A percentile compares a stretch with the other conserved stretches of the same genome.
Evolutionary conservation across 768 basidiomycete species (phyloP).

Genomic region (Macrolepiota fuliginosa): DNA sequence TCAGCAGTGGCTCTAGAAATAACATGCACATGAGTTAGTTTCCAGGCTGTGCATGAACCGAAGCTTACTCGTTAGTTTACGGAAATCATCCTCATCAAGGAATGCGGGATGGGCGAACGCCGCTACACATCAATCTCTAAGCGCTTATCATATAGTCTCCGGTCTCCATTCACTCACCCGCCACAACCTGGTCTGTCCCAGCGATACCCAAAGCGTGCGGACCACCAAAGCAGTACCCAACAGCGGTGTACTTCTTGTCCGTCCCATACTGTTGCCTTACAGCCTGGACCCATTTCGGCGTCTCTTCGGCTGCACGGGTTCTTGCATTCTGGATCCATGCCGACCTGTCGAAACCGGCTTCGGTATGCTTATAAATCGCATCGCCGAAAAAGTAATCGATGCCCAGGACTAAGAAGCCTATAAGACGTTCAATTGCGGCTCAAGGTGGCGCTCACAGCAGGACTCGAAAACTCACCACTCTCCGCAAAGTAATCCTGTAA

Average conservation of each 20-base stretch:
- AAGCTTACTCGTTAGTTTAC: slow-evolving; percentile 42
- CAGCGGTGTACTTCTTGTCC: slow-evolving; percentile 40
- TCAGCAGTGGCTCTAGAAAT: slow-evolving; percentile 46
- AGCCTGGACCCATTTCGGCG: slow-evolving; percentile 51
- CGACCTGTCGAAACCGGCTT: slow-evolving; percentile 33
- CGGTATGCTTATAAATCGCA: slow-evolving; percentile 38
- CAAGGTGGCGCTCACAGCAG: background rate
- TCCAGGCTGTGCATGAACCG: background rate
- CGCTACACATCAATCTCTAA: slow-evolving; percentile 25
- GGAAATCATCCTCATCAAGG: slow-evolving; percentile 46
- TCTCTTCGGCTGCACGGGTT: slow-evolving; percentile 32
- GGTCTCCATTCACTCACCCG: slow-evolving; percentile 32
- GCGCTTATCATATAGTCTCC: background rate
- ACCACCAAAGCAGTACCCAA: slow-evolving; percentile 59
- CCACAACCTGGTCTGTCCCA: slow-evolving; percentile 42
- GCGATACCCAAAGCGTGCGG: slow-evolving; percentile 48
- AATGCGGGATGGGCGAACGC: slow-evolving; percentile 57
- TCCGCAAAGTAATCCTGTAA: slow-evolving; percentile 65
- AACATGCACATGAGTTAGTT: background rate
- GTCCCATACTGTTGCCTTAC: slow-evolving; percentile 44
- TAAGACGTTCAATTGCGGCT: background rate
- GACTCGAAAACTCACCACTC: slow-evolving; percentile 37
- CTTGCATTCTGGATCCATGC: slow-evolving; percentile 40
- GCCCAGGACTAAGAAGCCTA: slow-evolving; percentile 59
- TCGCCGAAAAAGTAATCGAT: slow-evolving; percentile 67